Evolutionary conservation across 129 eudicot genomes (phyloP).

Genomic region (Flaveria bidentis): DNA sequence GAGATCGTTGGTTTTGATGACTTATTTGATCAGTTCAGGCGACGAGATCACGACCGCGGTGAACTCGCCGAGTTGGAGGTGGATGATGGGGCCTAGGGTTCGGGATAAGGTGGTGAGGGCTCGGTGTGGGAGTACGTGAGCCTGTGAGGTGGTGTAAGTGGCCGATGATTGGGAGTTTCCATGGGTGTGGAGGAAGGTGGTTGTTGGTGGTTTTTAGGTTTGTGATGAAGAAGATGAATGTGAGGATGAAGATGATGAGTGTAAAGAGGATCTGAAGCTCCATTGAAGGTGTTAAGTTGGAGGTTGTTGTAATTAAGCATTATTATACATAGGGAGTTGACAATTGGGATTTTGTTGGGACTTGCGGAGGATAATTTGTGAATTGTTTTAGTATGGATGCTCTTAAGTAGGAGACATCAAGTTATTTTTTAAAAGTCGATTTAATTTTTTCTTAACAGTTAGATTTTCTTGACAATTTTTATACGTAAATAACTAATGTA

Average conservation of each 20-base stretch:
- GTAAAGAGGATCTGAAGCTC: neutral
- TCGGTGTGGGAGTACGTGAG: slow-evolving; percentile 27
- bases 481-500: too few relatives aligned
- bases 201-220: slow-evolving; percentile 9
- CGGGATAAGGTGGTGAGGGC: slow-evolving; percentile 25
- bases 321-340: too few relatives aligned
- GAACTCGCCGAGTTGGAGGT: slow-evolving; percentile 35
- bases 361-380: too few relatives aligned
- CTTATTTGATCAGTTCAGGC: slow-evolving; percentile 30
- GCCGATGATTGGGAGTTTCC: neutral
- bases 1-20: slow-evolving; percentile 12
- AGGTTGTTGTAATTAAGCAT: too few relatives aligned
- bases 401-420: too few relatives aligned
- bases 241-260: neutral
- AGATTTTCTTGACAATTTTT: too few relatives aligned
- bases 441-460: too few relatives aligned
- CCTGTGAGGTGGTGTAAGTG: slow-evolving; percentile 24
- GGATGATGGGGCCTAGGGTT: slow-evolving; percentile 35
- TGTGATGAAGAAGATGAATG: neutral
- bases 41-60: slow-evolving; percentile 32
- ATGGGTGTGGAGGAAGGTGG: slow-evolving; percentile 22
- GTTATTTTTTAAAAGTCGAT: too few relatives aligned
- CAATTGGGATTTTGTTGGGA: too few relatives aligned
- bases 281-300: too few relatives aligned
- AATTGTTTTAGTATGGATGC: too few relatives aligned